Evolutionary conservation across 768 basidiomycete genomes (phyloP).

Genomic region (Lactarius vividus): DNA sequence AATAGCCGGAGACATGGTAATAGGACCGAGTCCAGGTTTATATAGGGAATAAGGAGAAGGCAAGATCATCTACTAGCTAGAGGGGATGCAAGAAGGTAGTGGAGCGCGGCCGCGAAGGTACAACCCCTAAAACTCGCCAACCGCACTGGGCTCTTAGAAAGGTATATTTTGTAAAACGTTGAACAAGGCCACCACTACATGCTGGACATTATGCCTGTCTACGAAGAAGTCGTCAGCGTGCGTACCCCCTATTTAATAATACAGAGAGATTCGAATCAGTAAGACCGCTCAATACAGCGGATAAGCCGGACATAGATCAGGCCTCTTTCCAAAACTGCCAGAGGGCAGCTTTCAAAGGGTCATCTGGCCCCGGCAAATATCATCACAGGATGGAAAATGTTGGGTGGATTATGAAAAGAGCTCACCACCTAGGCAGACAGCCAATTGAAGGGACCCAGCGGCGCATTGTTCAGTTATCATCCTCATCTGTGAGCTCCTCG

Average conservation of each 20-base stretch:
- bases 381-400: conserved; percentile 44
- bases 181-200: not conserved
- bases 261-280: conserved; percentile 3
- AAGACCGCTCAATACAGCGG: conserved; percentile 1
- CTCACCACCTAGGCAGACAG: not conserved
- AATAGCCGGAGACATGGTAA: conserved; percentile 40
- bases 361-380: conserved; percentile 86
- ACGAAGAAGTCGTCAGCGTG: not conserved
- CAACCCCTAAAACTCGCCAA: not conserved
- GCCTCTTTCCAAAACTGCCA: conserved; percentile 38
- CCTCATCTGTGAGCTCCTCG: conserved; percentile 86
- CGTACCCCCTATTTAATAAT: not conserved
- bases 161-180: not conserved
- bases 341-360: conserved; percentile 48
- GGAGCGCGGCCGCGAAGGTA: not conserved
- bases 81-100: not conserved
- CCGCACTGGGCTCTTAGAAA: not conserved
- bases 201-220: not conserved
- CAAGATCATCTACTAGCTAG: not conserved
- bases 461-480: conserved; percentile 39
- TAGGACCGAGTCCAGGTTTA: not conserved
- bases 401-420: conserved; percentile 7
- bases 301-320: conserved; percentile 62
- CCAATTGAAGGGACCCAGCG: not conserved
- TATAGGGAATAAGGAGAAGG: not conserved